A percentile compares a stretch with the other conserved stretches of the same genome.
Evolutionary conservation across 345 rosid genomes (phyloP).

Genomic region (Brassica napus): DNA sequence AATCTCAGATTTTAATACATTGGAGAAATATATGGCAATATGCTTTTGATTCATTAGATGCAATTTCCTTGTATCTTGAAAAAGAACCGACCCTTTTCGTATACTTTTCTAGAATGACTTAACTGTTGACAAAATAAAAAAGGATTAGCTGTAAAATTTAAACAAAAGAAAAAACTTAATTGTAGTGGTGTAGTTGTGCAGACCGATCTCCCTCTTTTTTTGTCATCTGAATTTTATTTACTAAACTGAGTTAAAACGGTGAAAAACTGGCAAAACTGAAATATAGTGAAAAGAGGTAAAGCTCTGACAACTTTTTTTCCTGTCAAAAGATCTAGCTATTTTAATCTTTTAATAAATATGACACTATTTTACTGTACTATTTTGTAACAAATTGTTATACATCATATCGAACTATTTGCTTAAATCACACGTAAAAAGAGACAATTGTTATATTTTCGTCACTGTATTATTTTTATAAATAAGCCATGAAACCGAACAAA

Average conservation of each 20-base stretch:
- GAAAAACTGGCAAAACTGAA: background rate
- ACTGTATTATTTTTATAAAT: background rate
- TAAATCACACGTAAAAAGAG: background rate
- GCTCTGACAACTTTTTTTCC: background rate
- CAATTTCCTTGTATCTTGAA: slow-evolving; percentile 27
- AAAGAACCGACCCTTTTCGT: slow-evolving; percentile 8
- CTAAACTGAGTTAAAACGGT: background rate
- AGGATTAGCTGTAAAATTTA: background rate
- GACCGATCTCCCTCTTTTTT: too few species aligned
- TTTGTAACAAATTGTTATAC: background rate
- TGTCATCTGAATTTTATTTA: too few species aligned
- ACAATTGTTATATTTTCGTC: background rate
- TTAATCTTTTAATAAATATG: too few species aligned
- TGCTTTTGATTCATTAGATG: slow-evolving; percentile 43
- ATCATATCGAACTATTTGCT: background rate
- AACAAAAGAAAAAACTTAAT: too few species aligned
- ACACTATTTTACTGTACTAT: background rate
- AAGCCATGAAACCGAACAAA: background rate
- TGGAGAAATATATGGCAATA: slow-evolving; percentile 35
- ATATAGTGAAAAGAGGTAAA: background rate
- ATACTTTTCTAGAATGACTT: slow-evolving; percentile 23
- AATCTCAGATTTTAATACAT: slow-evolving; percentile 40
- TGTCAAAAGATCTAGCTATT: too few species aligned
- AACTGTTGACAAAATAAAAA: background rate
- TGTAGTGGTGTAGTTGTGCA: background rate